A percentile compares a stretch with the other conserved stretches of the same genome.
phyloP scores from a whole-genome alignment of 495 filamentous ascomycete species.

The Aspergillus steynii region DNA sequence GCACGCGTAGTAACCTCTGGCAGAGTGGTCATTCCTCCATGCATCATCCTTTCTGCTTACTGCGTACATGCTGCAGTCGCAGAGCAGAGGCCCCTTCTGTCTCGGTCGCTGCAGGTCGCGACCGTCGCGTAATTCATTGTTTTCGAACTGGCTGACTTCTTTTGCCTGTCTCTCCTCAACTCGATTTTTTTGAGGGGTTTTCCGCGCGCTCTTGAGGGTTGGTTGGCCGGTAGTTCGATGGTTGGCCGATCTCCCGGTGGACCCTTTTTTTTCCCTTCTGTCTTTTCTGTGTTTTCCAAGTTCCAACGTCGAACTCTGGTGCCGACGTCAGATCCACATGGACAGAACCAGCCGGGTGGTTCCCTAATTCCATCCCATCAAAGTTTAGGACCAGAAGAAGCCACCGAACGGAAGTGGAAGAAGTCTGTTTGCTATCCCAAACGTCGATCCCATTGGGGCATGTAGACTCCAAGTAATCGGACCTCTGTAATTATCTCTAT shows the following conservation, averaged over 20 bases:
- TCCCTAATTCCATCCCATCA: not conserved
- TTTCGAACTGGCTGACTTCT: not conserved
- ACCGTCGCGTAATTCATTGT: not conserved
- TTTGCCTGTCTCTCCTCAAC: not conserved
- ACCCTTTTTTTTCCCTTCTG: not conserved
- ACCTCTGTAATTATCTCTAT: too few species aligned
- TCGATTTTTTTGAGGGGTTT: not conserved
- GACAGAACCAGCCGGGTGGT: slow-evolving; percentile 8
- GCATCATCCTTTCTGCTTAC: not conserved
- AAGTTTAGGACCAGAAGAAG: slow-evolving; percentile 3
- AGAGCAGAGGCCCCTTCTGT: not conserved
- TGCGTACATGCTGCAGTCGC: not conserved
- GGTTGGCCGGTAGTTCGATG: not conserved
- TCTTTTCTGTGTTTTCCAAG: not conserved
- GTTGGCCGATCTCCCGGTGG: not conserved
- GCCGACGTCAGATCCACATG: slow-evolving; percentile 33
- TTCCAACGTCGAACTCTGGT: slow-evolving; percentile 1
- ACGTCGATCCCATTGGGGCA: too few species aligned
- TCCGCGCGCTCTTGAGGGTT: too few species aligned
- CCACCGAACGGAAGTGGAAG: not conserved
- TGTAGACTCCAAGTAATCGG: too few species aligned
- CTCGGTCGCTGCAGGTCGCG: not conserved
- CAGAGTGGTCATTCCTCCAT: too few species aligned
- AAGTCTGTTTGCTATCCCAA: not conserved
- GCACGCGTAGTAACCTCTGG: not conserved